A percentile compares a stretch with the other conserved stretches of the same genome.
Evolutionary conservation across 2,329 filamentous ascomycete genomes (phyloP).

Genomic region (Spiromastix sp.): DNA sequence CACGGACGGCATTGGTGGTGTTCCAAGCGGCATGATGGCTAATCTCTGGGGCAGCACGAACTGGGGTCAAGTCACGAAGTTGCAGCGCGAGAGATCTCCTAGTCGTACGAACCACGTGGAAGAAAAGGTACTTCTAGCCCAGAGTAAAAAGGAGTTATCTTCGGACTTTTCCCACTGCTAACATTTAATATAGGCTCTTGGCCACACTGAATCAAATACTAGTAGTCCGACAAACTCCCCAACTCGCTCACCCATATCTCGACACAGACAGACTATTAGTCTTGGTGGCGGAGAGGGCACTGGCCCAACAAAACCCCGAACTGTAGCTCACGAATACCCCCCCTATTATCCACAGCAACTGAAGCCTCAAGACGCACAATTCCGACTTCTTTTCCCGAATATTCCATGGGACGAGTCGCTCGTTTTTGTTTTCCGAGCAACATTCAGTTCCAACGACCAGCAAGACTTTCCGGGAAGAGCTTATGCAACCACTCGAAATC

Average conservation of each 20-base stretch:
- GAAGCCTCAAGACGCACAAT: slow-evolving; percentile 82
- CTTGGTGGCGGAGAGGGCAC: slow-evolving; percentile 37
- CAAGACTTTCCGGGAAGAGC: slow-evolving; percentile 75
- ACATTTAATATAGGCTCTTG: too few species aligned
- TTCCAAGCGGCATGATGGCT: slow-evolving; percentile 78
- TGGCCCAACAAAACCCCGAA: slow-evolving; percentile 23
- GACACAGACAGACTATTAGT: slow-evolving; percentile 48
- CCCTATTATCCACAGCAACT: slow-evolving; percentile 69
- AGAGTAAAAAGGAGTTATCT: too few species aligned
- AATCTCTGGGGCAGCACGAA: slow-evolving; percentile 89
- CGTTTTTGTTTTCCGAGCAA: slow-evolving; percentile 83
- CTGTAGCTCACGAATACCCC: slow-evolving; percentile 50
- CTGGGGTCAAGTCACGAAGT: slow-evolving; percentile 46
- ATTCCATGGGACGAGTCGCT: slow-evolving; percentile 69
- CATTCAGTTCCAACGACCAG: slow-evolving; percentile 69
- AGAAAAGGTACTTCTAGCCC: too few species aligned
- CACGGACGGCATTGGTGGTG: slow-evolving; percentile 52
- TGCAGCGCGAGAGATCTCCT: neutral
- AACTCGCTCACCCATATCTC: slow-evolving; percentile 18
- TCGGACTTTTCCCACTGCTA: too few species aligned
- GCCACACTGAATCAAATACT: too few species aligned
- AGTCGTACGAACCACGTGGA: too few species aligned
- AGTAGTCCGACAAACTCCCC: slow-evolving; percentile 14
- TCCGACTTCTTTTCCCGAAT: slow-evolving; percentile 79
- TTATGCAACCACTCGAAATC: slow-evolving; percentile 74